Evolutionary conservation across 139 green algal genomes (phyloP), one percentile per base, ranked within the genome.

Genomic region (Bryopsis sp.): DNA sequence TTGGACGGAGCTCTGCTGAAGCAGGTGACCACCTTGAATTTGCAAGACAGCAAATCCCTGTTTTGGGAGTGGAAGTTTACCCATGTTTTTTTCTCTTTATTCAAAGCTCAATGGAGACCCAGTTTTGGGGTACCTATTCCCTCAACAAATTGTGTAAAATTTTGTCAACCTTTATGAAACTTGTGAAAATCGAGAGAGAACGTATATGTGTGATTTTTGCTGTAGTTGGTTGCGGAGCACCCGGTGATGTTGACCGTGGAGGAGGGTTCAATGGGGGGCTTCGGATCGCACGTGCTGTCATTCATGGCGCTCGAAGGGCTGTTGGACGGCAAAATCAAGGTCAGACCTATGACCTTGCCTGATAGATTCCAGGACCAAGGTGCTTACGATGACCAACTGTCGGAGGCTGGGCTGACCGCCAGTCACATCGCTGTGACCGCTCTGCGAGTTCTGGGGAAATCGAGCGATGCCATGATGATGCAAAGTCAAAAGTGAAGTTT

Each of bases 261-360:
- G 81, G 95, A 99, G 86, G 91, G 90, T 26, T 79, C 86, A 31
- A 93, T 99, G 38, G 95, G 95, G 43, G 95, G 95, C 31, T 99
- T 99, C 78, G 89, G 83, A 15, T 84, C 90, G 1, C 92, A 98
- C 73, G 93, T 97, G 31, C 88, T 93, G 84, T 84, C 88, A 65
- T 72, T 64, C 29, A 28, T 76, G 15, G 34, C 54, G 36, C 34
- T 77, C 57, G 34, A 75, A 48, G 70, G 94, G 1, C 75, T 96
- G 61, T 72, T 99, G 34, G 94, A 99, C 67, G 90, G 93, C 60
- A 83, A 82, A 19, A 76, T 98, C 19, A 95, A 93, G 81, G 92
- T 99, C 79, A 83, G 93, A 1, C 86, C 92, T 24, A 95, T 99
- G 84, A 90, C 82, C 0, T 78, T 99, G 69, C 95, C 95, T 1